Base-by-base conservation (phyloP, 129 eudicot genomes). In the Flaveria trinervia region DNA sequence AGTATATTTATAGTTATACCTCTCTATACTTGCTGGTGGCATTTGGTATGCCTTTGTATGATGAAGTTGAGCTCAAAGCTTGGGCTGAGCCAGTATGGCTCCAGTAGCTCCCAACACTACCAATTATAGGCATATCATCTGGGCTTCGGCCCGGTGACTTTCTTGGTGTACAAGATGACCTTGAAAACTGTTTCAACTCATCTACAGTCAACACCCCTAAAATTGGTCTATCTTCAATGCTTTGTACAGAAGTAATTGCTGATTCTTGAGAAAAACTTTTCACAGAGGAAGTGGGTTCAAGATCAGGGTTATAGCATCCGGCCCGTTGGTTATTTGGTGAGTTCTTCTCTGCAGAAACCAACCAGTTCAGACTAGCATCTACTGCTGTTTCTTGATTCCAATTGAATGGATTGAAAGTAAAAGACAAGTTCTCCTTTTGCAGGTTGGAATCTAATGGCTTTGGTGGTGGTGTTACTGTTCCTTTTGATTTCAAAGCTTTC, bases 21-120 rank as follows among this genome's bases (percentile, higher is more conserved):
- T 95, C 99, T 88, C 95, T 86, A 43, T 95, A 95, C 85, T 92
- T 95, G 96, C 96, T 95, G 74, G 87, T 86, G 57, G 95, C 89
- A 73, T 89, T 95, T 57, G 97, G 99, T 84, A 91, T 95, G 85
- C 99, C 99, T 84, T 94, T 94, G 74, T 75, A 89, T 23, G 99
- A 86, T 48, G 97, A 76, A 14, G 18, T 80, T 48, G 94, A 74
- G 46, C 83, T 73, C 70, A 86, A 80, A 45, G 68, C 81, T 68
- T 74, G 85, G 5, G 60, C 51, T 14, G 83, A 79, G n/a, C 46
- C 73, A 4, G 79, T 73, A 54, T 83, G 72, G 69, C 84, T 94
- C 98, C 97, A 91, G 59, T 91, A 89, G 72, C 89, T 86, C 59
- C 98, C 96, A 62, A 91, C 97, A 60, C 88, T 87, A 18, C 97